Base-by-base conservation (phyloP, 805 yeast species). In the Saccharomyces eubayanus region DNA sequence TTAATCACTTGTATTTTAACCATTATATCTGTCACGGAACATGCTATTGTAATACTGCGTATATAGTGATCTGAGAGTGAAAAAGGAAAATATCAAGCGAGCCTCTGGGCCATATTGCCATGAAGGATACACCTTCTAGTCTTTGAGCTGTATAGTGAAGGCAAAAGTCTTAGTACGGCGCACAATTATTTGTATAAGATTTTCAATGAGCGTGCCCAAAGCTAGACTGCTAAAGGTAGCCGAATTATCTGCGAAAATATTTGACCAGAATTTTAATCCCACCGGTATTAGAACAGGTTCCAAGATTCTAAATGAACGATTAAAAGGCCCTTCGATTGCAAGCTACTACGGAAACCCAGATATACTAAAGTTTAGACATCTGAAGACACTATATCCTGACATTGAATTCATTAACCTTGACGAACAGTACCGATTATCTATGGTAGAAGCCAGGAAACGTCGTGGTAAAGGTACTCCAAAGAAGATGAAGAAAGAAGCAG, bases 401-500 rank as follows among this genome's bases (percentile, higher is more conserved):
- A 66, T 73, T 55, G 73, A 74, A 51, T 78, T 87, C 59, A 76
- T 78, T 5, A 85, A 86, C 60, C 86, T 85, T 52, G 81, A 80
- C 56, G 95, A 87, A 67, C 80, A 77, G 46, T 83, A 84, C 70
- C 78, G 96, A 70, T 64, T 85, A 57, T 78, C 74, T 55, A 82
- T 82, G 81, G 83, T 82, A 24, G 81, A 73, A 54, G 75, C 74
- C 53, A 78, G 88, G 71, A 87, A 83, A 76, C 84, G 86, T 79
- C 86, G 94, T 81, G 91, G 89, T 71, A 87, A 87, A 72, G 91
- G 92, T 70, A 89, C 94, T 11, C 95, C 94, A 62, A 81, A 84
- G 76, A 87, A 87, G 77, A 81, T 78, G 72, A 79, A 77, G 62
- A 79, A 75, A 59, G 67, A 63, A 12, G 69, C 70, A 28, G 59